Evolutionary conservation across 2,329 filamentous ascomycete species (phyloP), one percentile per base, ranked within the genome.

Genomic region (Aureobasidium zeae): DNA sequence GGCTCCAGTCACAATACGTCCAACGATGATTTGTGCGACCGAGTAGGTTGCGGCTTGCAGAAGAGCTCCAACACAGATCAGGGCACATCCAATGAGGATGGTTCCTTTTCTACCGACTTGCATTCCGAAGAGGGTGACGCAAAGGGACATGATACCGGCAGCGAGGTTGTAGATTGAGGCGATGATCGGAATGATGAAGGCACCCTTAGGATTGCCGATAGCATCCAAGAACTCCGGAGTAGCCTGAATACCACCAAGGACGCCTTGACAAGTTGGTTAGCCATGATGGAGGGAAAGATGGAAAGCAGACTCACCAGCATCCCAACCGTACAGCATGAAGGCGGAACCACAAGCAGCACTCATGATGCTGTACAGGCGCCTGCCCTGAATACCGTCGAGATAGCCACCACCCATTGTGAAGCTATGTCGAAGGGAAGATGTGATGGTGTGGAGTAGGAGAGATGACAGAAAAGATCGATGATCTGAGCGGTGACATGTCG

Each of bases 1-100:
- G 48, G 26, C 55, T 43, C 53, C 52, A 4, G 51, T 52, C 13
- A 58, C 47, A 12, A 59, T 54, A 17, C 57, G 48, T 3, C 52
- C 55, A 12, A 55, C 53, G 33, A 59, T 55, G 8, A 60, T 57
- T 24, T 59, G 58, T 6, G 52, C 48, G 17, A 59, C 53, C 4
- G 52, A 55, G 34, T 51, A 58, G 1, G 57, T 51, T 1, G 55
- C 48, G 2, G 56, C 53, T 49, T 61, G 57, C 7, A 61, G 48
- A 10, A 51, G 37, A 3, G 53, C 54, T n/a, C 57, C 58, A 33
- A 59, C 48, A 26, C 49, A 49, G 35, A 57, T 55, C n/a, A 56
- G 45, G 5, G 49, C 32, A 49, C 56, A 51, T 6, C 58, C 57
- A 16, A 61, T 48, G 2, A 59, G 49, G 26, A 61, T 57, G 19